These are phyloP conservation scores for rapeseed (Brassica napus) DNA, from an alignment of 345 rosid genomes.

Conservation along the genomic window DNA sequence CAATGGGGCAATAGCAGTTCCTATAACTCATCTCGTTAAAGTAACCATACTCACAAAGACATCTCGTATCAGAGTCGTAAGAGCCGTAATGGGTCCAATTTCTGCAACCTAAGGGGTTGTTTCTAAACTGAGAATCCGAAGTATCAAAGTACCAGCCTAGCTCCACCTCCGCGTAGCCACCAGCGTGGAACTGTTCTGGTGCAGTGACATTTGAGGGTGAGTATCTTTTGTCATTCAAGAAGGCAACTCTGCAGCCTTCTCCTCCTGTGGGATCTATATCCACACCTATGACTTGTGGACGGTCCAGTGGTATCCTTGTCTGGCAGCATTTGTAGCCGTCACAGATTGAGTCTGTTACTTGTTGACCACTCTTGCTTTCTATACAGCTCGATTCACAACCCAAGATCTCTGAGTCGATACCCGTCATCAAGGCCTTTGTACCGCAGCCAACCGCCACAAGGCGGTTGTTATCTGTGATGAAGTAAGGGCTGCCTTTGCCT, in stretches of 20 bases:
- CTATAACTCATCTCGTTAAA: slow-evolving; percentile 25
- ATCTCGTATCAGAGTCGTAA: background rate
- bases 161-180: slow-evolving; percentile 22
- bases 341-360: slow-evolving; percentile 33
- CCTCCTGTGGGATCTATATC: background rate
- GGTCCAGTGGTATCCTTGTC: slow-evolving; percentile 28
- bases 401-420: slow-evolving; percentile 11
- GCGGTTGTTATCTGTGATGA: slow-evolving; percentile 33
- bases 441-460: slow-evolving; percentile 46
- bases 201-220: slow-evolving; percentile 8
- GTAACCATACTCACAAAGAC: slow-evolving; percentile 12
- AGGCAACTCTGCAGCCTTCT: slow-evolving; percentile 29
- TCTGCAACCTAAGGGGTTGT: slow-evolving; percentile 15
- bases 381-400: slow-evolving; percentile 50
- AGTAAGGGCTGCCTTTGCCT: slow-evolving; percentile 35
- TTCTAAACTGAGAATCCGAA: slow-evolving; percentile 24
- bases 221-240: slow-evolving; percentile 29
- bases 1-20: slow-evolving; percentile 42
- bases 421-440: background rate
- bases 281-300: slow-evolving; percentile 9
- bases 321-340: slow-evolving; percentile 52
- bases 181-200: slow-evolving; percentile 6
- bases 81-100: slow-evolving; percentile 4
- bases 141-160: slow-evolving; percentile 46
- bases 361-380: background rate